These are phyloP conservation scores for Pachysandra terminalis DNA, from an alignment of 164 flowering plant genomes.

Conservation along the genomic window DNA sequence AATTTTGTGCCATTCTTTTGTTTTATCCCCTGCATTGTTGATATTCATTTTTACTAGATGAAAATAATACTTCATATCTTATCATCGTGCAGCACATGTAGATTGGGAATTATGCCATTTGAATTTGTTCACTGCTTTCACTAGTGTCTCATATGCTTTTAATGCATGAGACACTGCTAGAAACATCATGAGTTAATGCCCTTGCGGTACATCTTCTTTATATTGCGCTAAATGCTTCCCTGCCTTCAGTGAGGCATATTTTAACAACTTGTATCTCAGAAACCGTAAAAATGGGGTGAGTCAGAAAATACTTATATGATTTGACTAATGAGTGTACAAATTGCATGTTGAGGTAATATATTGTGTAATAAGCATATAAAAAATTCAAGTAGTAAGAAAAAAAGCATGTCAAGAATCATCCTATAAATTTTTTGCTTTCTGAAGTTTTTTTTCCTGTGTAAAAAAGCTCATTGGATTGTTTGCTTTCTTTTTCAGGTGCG, in stretches of 20 bases:
- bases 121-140: constrained; percentile 14
- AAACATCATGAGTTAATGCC: constrained; percentile 23
- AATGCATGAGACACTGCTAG: constrained; percentile 21
- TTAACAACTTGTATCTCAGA: constrained; percentile 35
- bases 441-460: not conserved
- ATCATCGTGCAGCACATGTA: constrained; percentile 9
- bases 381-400: no score
- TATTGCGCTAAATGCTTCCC: constrained; percentile 35
- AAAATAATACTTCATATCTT: constrained; percentile 8
- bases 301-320: constrained; percentile 21
- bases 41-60: constrained; percentile 6
- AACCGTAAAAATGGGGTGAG: constrained; percentile 29
- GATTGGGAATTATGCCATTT: constrained; percentile 9
- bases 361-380: constrained; percentile 5
- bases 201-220: constrained; percentile 38
- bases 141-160: constrained; percentile 13
- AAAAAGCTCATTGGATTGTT: constrained; percentile 3
- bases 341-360: constrained; percentile 9
- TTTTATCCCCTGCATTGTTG: constrained; percentile 7
- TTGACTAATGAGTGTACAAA: constrained; percentile 14
- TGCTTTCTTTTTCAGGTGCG: constrained; percentile 62
- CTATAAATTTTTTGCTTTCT: constrained; percentile 6
- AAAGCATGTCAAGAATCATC: constrained; percentile 11
- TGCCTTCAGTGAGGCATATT: constrained; percentile 32
- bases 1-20: no score